A percentile compares a stretch with the other conserved stretches of the same genome.
Evolutionary conservation across 768 basidiomycete genomes (phyloP).

Genomic region (Phlebiopsis gigantea): DNA sequence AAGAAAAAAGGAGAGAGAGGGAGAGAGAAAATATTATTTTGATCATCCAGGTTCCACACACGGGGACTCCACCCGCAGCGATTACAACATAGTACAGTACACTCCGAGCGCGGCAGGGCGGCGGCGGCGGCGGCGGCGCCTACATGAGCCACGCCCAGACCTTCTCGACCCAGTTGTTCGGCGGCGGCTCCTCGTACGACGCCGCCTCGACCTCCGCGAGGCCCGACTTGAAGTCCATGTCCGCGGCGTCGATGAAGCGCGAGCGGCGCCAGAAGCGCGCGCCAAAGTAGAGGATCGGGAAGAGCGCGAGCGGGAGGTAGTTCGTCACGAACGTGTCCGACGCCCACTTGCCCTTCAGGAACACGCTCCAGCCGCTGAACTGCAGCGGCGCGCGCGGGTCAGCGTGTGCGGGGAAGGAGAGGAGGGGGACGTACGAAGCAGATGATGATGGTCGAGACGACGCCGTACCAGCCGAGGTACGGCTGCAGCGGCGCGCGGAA

Average conservation of each 20-base stretch:
- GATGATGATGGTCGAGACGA: slow-evolving; percentile 36
- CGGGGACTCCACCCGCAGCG: slow-evolving; percentile 28
- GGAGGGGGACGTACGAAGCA: slow-evolving; percentile 46
- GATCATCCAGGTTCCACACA: too few relatives aligned
- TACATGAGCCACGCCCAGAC: slow-evolving; percentile 31
- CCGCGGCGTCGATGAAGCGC: slow-evolving; percentile 13
- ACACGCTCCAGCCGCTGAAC: slow-evolving; percentile 39
- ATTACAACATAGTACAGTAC: slow-evolving; percentile 67
- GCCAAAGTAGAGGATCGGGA: slow-evolving; percentile 41
- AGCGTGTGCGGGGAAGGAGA: neutral
- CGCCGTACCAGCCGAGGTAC: slow-evolving; percentile 58
- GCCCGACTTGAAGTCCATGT: slow-evolving; percentile 43
- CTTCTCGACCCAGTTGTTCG: slow-evolving; percentile 27
- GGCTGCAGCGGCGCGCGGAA: slow-evolving; percentile 66
- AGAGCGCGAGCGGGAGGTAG: slow-evolving; percentile 37
- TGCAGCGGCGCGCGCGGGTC: slow-evolving; percentile 5
- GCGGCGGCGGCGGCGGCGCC: neutral
- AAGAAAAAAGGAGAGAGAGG: too few relatives aligned
- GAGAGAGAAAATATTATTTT: too few relatives aligned
- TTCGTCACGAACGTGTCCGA: slow-evolving; percentile 36
- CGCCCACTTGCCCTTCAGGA: slow-evolving; percentile 34
- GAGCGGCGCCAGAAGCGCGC: slow-evolving; percentile 17
- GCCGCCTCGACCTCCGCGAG: slow-evolving; percentile 34
- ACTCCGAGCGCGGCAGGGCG: neutral
- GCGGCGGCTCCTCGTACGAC: slow-evolving; percentile 28